These are phyloP conservation scores for Penicillium waksmanii DNA, from an alignment of 495 filamentous ascomycete species.

Conservation along the genomic window DNA sequence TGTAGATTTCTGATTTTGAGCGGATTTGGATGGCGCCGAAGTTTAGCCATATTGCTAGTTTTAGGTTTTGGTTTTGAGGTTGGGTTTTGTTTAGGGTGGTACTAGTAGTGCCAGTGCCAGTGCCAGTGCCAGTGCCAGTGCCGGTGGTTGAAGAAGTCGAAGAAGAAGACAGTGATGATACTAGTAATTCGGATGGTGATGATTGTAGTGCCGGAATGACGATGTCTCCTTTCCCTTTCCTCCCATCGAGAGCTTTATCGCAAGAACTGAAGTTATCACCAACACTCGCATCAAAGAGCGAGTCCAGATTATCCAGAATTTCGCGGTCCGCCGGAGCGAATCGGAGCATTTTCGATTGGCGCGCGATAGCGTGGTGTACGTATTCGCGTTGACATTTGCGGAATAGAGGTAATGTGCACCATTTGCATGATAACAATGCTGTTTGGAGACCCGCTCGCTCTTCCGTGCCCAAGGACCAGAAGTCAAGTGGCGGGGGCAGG, in stretches of 20 bases:
- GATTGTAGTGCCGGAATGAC: slow-evolving; percentile 19
- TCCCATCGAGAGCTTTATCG: slow-evolving; percentile 24
- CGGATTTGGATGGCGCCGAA: slow-evolving; percentile 42
- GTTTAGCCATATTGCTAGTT: slow-evolving; percentile 43
- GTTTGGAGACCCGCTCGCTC: slow-evolving; percentile 37
- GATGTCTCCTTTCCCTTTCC: slow-evolving; percentile 37
- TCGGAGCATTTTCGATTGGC: slow-evolving; percentile 29
- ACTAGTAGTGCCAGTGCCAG: background rate
- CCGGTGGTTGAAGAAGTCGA: background rate
- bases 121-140: background rate
- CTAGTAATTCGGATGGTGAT: no score
- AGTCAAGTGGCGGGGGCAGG: slow-evolving; percentile 38
- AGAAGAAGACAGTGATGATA: no score
- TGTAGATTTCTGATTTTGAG: slow-evolving; percentile 25
- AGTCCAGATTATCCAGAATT: slow-evolving; percentile 22
- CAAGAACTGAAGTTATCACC: slow-evolving; percentile 11
- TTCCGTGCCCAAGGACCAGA: slow-evolving; percentile 29
- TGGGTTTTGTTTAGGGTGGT: slow-evolving; percentile 11
- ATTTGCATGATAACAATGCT: slow-evolving; percentile 43
- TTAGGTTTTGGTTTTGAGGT: no score
- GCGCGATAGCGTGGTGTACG: slow-evolving; percentile 35
- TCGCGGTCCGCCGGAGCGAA: slow-evolving; percentile 28
- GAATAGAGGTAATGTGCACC: slow-evolving; percentile 49
- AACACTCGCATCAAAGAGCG: slow-evolving; percentile 17
- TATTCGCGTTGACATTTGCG: slow-evolving; percentile 47